phyloP scores from a whole-genome alignment of 768 basidiomycete species.

The Sarcomyxa edulis region DNA sequence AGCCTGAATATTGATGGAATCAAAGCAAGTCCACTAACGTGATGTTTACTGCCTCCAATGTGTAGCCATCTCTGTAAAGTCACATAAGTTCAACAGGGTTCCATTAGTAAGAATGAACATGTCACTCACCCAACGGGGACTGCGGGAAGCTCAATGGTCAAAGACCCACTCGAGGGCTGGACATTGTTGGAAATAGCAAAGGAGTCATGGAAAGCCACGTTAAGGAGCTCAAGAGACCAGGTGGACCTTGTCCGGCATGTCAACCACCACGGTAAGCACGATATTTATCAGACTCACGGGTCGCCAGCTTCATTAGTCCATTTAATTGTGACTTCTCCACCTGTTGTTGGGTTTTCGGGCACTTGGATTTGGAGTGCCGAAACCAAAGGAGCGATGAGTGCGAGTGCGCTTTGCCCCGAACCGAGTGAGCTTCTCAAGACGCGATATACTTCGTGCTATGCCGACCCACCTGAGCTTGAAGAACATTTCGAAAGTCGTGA shows the following conservation, averaged over 20 bases:
- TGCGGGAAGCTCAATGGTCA: slow-evolving; percentile 39
- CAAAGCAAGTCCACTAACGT: neutral
- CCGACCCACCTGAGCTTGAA: slow-evolving; percentile 37
- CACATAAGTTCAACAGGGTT: neutral
- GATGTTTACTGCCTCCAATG: slow-evolving; percentile 37
- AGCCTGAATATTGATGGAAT: neutral
- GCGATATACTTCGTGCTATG: neutral
- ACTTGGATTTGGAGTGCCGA: slow-evolving; percentile 40
- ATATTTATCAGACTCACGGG: slow-evolving; percentile 25
- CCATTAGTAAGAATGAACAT: neutral
- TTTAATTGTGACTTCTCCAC: slow-evolving; percentile 30
- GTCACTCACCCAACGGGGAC: slow-evolving; percentile 42
- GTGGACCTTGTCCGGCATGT: slow-evolving; percentile 8
- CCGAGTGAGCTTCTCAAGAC: neutral
- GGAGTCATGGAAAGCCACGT: slow-evolving; percentile 43
- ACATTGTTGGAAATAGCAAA: slow-evolving; percentile 57
- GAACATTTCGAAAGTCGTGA: slow-evolving; percentile 40
- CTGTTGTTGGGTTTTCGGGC: slow-evolving; percentile 26
- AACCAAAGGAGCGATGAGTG: slow-evolving; percentile 40
- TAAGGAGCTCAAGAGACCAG: slow-evolving; percentile 44
- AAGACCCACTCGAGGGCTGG: slow-evolving; percentile 20
- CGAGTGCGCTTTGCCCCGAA: slow-evolving; percentile 33
- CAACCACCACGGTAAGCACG: neutral
- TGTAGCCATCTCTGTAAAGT: slow-evolving; percentile 38
- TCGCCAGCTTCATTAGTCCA: slow-evolving; percentile 43